Base-by-base conservation (phyloP, 768 basidiomycete species). In the Serendipita vermifera region DNA sequence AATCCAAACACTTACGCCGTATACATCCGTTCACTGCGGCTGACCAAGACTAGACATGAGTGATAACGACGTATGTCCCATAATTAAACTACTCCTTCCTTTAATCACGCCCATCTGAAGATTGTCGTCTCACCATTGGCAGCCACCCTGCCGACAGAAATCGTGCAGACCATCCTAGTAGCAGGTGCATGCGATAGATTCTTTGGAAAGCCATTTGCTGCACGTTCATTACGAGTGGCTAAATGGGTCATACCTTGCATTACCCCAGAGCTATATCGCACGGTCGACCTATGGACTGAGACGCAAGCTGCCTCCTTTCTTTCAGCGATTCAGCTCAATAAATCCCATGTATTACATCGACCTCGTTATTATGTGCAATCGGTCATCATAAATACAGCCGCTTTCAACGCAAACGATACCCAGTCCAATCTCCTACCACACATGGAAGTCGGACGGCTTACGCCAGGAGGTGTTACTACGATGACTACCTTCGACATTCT, bases 391-490 rank as follows among this genome's bases (percentile, higher is more conserved):
- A 51, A 51, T 20, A 51, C 46, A 15, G 31, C 29, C 6, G 46
- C 46, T 9, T 51, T 51, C 27, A 15, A 20, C 20, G 46, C 46
- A 31, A 26, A 51, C 46, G 46, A 51, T 1, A 51, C 46, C 22
- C 46, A 51, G 2, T 51, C 46, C n/a, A 20, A 29, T n/a, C 24
- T 51, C 7, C 22, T 22, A 7, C 46, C 46, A 31, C 46, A 22
- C 20, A 51, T 29, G 20, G 46, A 51, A 51, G 46, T 29, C 29
- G 46, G 46, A 51, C 24, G 29, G n/a, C 32, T 51, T 26, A 51
- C 46, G 7, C 46, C 46, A 22, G 27, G 15, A 20, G 46, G 46
- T 22, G 22, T 29, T 5, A 51, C 46, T 7, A 51, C 22, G 2
- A 20, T 51, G 27, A 51, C 20, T n/a, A n/a, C 32, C 20, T 26